Evolutionary conservation across 2,329 filamentous ascomycete species (phyloP), one percentile per base, ranked within the genome.

Genomic region (Sporothrix protearum): DNA sequence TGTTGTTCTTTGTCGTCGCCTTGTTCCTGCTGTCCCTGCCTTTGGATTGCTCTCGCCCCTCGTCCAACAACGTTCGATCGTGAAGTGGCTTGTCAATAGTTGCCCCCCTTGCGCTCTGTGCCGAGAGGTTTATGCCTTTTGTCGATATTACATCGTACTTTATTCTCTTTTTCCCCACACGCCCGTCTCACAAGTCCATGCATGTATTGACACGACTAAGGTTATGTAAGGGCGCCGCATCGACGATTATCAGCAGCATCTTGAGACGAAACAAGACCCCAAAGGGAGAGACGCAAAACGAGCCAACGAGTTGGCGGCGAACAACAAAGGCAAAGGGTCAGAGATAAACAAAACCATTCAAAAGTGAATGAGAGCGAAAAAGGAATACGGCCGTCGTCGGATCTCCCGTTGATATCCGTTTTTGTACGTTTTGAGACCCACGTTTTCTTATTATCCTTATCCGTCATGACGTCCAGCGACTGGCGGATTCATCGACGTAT

Each of bases 221-320:
- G 64, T 53, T 53, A 68, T 25, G 25, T 36, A 36, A 14, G 47
- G n/a, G 47, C 10, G 5, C 45, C 42, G 42, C 16, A 68, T 68
- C 45, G 53, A 12, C 64, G 47, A 51, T 39, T 19, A 51, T 39
- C 28, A 49, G 63, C 63, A 49, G 42, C 42, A 7, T 49, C 42
- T 49, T 49, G 63, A 33, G 63, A 67, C 63, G 42, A 67, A 67
- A 33, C 63, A 66, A 49, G 39, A 45, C 22, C 36, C 55, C 30
- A 61, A 39, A 61, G 55, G 53, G 55, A 39, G 61, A 66, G 22
- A 30, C 25, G n/a, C 28, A 49, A 67, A 51, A 36, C 45, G 8
- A 36, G 9, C 9, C 16, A 30, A 68, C 45, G 5, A 53, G 28
- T 25, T 4, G 28, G 19, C n/a, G 12, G 25, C 10, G 14, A 45